Percentiles rank a stretch among this genome's conserved stretches.
Evolutionary conservation across 2,329 filamentous ascomycete genomes (phyloP).

Genomic region (Sporothrix globosa): DNA sequence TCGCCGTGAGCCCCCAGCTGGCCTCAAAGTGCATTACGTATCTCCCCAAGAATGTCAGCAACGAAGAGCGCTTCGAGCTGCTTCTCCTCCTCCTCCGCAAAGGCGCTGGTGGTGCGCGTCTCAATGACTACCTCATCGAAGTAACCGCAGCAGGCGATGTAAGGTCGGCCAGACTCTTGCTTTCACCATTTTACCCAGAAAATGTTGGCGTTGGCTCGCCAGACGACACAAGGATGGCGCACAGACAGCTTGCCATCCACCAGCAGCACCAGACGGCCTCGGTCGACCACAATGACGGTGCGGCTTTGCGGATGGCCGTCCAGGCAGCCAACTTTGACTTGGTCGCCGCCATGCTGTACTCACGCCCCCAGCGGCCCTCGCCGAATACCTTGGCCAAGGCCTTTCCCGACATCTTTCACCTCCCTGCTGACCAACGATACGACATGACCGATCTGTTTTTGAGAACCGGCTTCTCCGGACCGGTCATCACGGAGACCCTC

Average conservation of each 20-base stretch:
- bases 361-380: constrained; percentile 54
- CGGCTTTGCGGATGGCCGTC: constrained; percentile 56
- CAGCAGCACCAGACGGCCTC: constrained; percentile 55
- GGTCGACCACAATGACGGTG: constrained; percentile 55
- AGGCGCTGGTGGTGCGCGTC: constrained; percentile 52
- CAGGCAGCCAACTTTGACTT: constrained; percentile 51
- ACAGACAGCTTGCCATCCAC: background rate
- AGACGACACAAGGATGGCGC: background rate
- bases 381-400: constrained; percentile 52
- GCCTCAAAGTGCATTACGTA: constrained; percentile 56
- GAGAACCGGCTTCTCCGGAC: constrained; percentile 51
- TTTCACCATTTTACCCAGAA: constrained; percentile 52
- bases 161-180: constrained; percentile 53
- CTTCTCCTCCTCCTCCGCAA: constrained; percentile 54
- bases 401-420: constrained; percentile 53
- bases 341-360: constrained; percentile 51
- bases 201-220: background rate
- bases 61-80: constrained; percentile 51
- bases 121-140: constrained; percentile 57
- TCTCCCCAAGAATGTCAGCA: constrained; percentile 56
- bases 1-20: constrained; percentile 48
- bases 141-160: constrained; percentile 54
- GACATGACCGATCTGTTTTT: constrained; percentile 57
- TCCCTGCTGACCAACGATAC: constrained; percentile 51
- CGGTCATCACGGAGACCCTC: constrained; percentile 54